Evolutionary conservation across 2,329 filamentous ascomycete genomes (phyloP), one percentile per base, ranked within the genome.

Genomic region (Botrytis aclada): DNA sequence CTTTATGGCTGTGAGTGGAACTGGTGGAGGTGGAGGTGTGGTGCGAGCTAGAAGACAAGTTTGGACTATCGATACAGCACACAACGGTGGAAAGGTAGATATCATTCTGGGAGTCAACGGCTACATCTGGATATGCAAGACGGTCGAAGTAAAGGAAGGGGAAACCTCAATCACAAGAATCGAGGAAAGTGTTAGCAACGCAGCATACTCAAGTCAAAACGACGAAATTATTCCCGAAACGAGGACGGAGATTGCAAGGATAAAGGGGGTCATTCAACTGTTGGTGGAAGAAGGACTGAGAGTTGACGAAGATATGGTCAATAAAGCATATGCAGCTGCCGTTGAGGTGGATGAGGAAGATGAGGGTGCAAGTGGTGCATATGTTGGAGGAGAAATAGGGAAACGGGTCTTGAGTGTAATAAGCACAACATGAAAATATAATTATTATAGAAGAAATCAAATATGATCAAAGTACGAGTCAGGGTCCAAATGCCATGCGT

Each of bases 141-240:
- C 97, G 78, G 84, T 92, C 12, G 90, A 93, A 77, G 87, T 87
- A 51, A 86, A 87, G n/a, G 84, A 77, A 67, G 67, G 79, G 77
- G 71, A 81, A 66, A 76, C 81, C 25, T 80, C 89, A 84, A 93
- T 98, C 79, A 97, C 94, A 70, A 88, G 93, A 76, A 88, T 98
- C 81, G 96, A 98, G 82, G 96, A 99, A 83, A 90, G 86, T 77
- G 92, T 96, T 32, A 94, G 90, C 75, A 90, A 90, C 79, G 93
- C 91, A 71, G 94, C 97, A 78, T 99, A 99, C 83, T 96, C 93
- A 72, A 97, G 93, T 81, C 94, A 98, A 84, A 99, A 99, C 81
- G 95, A 98, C 81, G 87, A 89, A 72, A 94, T 99, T 75, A 85
- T 89, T 34, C 84, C 89, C 3, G 89, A 89, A 67, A 95, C 94